Conservation (phyloP, 257 asterid species). For the Gentiana macrophylla region DNA sequence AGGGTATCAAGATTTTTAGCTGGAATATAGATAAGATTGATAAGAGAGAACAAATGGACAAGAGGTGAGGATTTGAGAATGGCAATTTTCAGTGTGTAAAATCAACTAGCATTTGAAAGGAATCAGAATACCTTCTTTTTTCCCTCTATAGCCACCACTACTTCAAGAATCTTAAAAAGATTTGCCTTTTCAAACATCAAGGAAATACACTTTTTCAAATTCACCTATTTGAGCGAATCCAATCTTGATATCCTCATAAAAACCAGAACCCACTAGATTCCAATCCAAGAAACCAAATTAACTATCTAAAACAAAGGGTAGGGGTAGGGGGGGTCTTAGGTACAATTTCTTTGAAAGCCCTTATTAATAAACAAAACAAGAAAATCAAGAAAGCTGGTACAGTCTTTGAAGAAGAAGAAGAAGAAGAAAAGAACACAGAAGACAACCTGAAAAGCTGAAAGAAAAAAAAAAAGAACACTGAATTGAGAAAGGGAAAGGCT, state of each 20-base stretch:
- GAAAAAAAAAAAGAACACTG: slow-evolving; percentile 5
- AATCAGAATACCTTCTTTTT: slow-evolving; percentile 58
- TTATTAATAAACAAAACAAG: too few relatives aligned
- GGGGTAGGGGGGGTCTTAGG: too few relatives aligned
- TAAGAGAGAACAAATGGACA: too few relatives aligned
- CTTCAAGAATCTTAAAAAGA: slow-evolving; percentile 61
- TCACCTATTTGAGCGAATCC: slow-evolving; percentile 11
- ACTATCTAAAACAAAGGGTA: too few relatives aligned
- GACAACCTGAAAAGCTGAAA: too few relatives aligned
- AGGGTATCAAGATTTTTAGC: too few relatives aligned
- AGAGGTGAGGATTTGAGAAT: slow-evolving; percentile 28
- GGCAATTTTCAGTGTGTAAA: slow-evolving; percentile 41
- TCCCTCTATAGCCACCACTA: slow-evolving; percentile 29
- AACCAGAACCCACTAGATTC: slow-evolving; percentile 31
- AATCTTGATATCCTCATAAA: slow-evolving; percentile 7
- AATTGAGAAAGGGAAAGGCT: slow-evolving; percentile 19
- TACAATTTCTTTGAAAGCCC: too few relatives aligned
- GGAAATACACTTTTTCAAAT: slow-evolving; percentile 20
- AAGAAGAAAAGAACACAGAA: too few relatives aligned
- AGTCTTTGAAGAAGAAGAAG: too few relatives aligned
- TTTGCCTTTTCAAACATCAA: slow-evolving; percentile 32
- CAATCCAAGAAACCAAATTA: too few relatives aligned
- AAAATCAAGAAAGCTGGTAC: too few relatives aligned
- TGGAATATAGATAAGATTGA: too few relatives aligned
- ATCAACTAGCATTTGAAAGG: slow-evolving; percentile 48